Evolutionary conservation across 2,329 filamentous ascomycete species (phyloP), one percentile per base, ranked within the genome.

Genomic region (Trichoderma lentiforme): DNA sequence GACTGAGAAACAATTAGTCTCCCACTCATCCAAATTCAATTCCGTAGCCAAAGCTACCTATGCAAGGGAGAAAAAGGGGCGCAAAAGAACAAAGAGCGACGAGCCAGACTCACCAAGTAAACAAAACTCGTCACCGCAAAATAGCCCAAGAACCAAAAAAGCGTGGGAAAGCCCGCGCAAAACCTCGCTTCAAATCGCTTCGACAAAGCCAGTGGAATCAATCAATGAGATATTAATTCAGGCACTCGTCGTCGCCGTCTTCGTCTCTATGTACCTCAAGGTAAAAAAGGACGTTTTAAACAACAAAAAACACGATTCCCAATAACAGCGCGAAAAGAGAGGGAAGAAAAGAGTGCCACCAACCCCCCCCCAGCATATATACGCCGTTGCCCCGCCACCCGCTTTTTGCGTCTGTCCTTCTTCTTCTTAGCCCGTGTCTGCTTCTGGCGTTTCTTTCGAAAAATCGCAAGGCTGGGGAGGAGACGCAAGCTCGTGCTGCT

Each of bases 371-470:
- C 36, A 72, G 67, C 73, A 21, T 73, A 79, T 83, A 83, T 83
- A 83, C 73, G 64, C 77, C 77, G 84, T 85, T 86, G 84, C 83
- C 84, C 84, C 81, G 84, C 84, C 84, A 86, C 83, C 81, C 71
- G 73, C 72, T 78, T 81, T 80, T 78, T 75, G 39, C n/a, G n/a
- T 39, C 14, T 11, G 9, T 30, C 26, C 8, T 8, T 28, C 3
- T 15, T 7, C 5, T 15, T n/a, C 15, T 32, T 30, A n/a, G 11
- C 11, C 39, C 28, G 14, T 24, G 7, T 30, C 53, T 60, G 4
- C 60, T 47, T 34, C 28, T 60, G 21, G 26, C 28, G 30, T 15
- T 30, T 30, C 15, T 18, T 12, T 4, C 18, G 80, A 80, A 76
- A 72, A 72, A 63, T 76, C 67, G 75, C 78, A 80, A 79, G 79